phyloP scores from a whole-genome alignment of 225 moss, liverwort and hornwort genomes.

The Bryoerythrophyllum caledonicum region DNA sequence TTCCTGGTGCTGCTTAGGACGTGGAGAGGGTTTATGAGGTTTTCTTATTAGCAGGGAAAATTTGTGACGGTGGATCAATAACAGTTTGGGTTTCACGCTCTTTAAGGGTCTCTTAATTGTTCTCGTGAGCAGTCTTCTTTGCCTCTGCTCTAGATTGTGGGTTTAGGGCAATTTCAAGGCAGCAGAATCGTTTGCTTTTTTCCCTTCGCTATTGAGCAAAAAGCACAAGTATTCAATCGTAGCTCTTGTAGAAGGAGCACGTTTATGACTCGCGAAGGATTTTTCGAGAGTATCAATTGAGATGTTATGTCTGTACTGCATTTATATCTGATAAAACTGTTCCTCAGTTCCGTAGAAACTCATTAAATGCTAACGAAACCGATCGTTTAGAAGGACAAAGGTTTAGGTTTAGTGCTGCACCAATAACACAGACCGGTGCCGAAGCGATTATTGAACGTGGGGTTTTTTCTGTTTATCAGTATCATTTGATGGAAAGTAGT shows the following conservation, averaged over 20 bases:
- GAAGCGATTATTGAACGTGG: background rate
- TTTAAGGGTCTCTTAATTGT: background rate
- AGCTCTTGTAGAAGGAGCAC: background rate
- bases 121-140: background rate
- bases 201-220: background rate
- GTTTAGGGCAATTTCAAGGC: slow-evolving; percentile 1
- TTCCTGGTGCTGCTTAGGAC: background rate
- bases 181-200: background rate
- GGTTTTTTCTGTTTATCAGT: background rate
- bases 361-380: too few relatives aligned
- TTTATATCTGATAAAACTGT: too few relatives aligned
- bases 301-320: background rate
- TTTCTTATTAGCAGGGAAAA: too few relatives aligned
- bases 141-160: background rate
- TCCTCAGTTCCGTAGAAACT: too few relatives aligned
- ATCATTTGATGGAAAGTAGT: too few relatives aligned
- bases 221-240: background rate
- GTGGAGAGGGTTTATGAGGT: background rate
- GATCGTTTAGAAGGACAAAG: background rate
- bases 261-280: background rate
- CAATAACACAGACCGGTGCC: background rate
- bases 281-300: background rate
- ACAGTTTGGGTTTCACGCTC: background rate
- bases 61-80: background rate
- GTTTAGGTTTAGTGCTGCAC: background rate